Conservation (phyloP, 2,329 filamentous ascomycete species). For the Catunica adiposa region DNA sequence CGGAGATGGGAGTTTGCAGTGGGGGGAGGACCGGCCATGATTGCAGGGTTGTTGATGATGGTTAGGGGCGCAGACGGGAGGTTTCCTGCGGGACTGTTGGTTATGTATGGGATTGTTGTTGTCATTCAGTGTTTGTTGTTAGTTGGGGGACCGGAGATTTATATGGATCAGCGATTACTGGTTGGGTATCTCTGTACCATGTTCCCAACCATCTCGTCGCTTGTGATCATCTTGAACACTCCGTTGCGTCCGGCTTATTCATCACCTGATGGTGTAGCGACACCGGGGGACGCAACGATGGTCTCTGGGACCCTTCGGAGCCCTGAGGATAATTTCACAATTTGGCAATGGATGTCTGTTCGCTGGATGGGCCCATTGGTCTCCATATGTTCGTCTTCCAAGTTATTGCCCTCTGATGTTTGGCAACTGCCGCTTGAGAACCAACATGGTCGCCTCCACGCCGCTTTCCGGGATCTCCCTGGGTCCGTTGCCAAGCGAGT, state of each 20-base stretch:
- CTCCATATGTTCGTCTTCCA: constrained; percentile 40
- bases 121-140: constrained; percentile 18
- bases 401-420: constrained; percentile 63
- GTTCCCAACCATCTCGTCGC: constrained; percentile 27
- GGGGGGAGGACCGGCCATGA: not conserved
- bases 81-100: constrained; percentile 17
- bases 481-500: constrained; percentile 58
- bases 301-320: constrained; percentile 35
- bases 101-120: constrained; percentile 20
- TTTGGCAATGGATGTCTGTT: constrained; percentile 74
- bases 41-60: not conserved
- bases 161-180: constrained; percentile 13
- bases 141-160: constrained; percentile 17
- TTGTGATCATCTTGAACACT: constrained; percentile 46
- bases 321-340: constrained; percentile 60
- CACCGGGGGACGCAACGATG: constrained; percentile 23
- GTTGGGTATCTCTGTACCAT: constrained; percentile 21
- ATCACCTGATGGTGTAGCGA: constrained; percentile 39
- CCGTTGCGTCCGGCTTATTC: constrained; percentile 47
- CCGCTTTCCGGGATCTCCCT: constrained; percentile 52
- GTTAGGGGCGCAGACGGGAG: not conserved
- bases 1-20: not conserved
- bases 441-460: constrained; percentile 60
- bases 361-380: constrained; percentile 71
- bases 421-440: constrained; percentile 70